Percentiles rank a stretch among this genome's conserved stretches.
phyloP scores from a whole-genome alignment of 1,284 basidiomycete genomes.

The Pisolithus thermaeus region DNA sequence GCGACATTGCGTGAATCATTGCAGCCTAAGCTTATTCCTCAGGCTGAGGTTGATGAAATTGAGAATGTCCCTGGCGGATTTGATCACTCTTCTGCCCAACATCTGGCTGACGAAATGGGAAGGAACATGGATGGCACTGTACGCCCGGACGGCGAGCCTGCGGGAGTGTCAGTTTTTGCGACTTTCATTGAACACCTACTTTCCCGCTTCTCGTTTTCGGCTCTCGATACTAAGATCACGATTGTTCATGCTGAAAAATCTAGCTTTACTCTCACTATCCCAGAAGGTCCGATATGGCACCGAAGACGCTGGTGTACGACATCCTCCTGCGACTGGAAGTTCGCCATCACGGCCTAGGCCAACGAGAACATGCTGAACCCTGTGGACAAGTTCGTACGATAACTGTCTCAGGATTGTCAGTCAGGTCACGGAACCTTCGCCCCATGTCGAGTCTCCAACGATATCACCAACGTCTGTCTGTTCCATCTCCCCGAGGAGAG shows the following conservation, averaged over 20 bases:
- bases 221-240: conserved; percentile 62
- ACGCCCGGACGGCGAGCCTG: conserved; percentile 50
- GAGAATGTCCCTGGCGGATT: conserved; percentile 60
- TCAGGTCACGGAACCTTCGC: conserved; percentile 41
- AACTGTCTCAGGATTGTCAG: conserved; percentile 43
- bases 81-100: conserved; percentile 42
- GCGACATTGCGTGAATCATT: conserved; percentile 68
- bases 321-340: conserved; percentile 9
- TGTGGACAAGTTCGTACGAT: conserved; percentile 36
- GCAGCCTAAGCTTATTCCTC: conserved; percentile 35
- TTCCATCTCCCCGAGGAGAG: conserved; percentile 29
- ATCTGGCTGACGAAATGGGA: conserved; percentile 31
- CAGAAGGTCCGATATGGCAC: conserved; percentile 58
- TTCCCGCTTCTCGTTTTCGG: conserved; percentile 76
- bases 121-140: conserved; percentile 16
- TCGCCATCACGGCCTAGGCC: conserved; percentile 24
- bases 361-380: conserved; percentile 1
- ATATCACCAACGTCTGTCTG: conserved; percentile 16
- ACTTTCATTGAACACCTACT: conserved; percentile 80
- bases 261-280: conserved; percentile 54
- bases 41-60: conserved; percentile 29
- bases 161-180: conserved; percentile 79
- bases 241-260: conserved; percentile 56
- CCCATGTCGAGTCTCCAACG: conserved; percentile 17
- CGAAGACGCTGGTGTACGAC: conserved; percentile 4